Evolutionary conservation across 345 rosid genomes (phyloP).

Genomic region (Moringa oleifera): DNA sequence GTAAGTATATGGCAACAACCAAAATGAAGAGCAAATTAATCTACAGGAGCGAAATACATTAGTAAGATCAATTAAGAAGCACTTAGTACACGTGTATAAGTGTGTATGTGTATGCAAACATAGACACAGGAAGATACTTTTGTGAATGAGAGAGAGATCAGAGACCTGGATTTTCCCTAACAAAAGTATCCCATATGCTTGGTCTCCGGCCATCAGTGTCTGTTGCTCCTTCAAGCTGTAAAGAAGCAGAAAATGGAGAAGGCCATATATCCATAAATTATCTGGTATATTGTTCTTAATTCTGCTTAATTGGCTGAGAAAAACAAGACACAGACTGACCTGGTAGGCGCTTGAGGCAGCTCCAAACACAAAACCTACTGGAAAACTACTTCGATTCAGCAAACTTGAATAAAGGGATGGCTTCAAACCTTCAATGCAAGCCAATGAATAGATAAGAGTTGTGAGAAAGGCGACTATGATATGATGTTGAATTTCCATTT

Average conservation of each 20-base stretch:
- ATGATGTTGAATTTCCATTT: too few relatives aligned
- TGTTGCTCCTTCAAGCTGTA: slow-evolving; percentile 23
- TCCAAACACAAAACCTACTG: slow-evolving; percentile 13
- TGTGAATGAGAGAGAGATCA: neutral
- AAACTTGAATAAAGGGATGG: too few relatives aligned
- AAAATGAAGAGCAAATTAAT: neutral
- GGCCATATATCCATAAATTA: too few relatives aligned
- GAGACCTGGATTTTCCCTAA: slow-evolving; percentile 18
- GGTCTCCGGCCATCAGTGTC: slow-evolving; percentile 19
- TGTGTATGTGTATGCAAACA: too few relatives aligned
- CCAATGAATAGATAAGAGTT: too few relatives aligned
- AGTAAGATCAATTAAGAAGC: neutral
- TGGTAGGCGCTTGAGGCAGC: slow-evolving; percentile 19
- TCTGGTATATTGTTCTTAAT: neutral
- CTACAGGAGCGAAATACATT: too few relatives aligned
- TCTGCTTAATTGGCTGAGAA: neutral
- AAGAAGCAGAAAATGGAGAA: neutral
- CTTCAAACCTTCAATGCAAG: neutral
- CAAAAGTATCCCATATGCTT: slow-evolving; percentile 31
- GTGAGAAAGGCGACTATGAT: too few relatives aligned
- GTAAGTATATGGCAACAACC: neutral
- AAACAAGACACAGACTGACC: neutral
- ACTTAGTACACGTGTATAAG: too few relatives aligned
- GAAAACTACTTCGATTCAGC: slow-evolving; percentile 15
- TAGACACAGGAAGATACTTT: too few relatives aligned